phyloP scores from a whole-genome alignment of 768 basidiomycete species.

The Thelephora aurantiotincta region DNA sequence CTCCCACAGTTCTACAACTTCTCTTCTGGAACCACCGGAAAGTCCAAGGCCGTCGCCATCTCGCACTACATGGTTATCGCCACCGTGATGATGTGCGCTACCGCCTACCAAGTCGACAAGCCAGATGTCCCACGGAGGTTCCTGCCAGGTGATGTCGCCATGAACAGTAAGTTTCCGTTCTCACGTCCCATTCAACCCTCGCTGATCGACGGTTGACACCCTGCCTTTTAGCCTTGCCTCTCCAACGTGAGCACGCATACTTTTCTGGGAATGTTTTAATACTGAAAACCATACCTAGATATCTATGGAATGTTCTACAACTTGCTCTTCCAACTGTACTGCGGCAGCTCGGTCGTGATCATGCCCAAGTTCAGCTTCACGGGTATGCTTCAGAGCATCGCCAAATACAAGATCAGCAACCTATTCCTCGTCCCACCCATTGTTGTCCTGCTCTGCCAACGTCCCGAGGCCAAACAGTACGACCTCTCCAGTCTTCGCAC shows the following conservation, averaged over 20 bases:
- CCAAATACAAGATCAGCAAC: constrained; percentile 40
- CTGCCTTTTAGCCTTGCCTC: constrained; percentile 17
- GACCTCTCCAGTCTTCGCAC: background rate
- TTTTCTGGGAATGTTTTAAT: constrained; percentile 13
- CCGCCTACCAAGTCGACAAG: constrained; percentile 19
- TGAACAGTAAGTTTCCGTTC: constrained; percentile 28
- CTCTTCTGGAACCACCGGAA: constrained; percentile 20
- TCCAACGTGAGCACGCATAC: constrained; percentile 16
- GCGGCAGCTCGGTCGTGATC: constrained; percentile 39
- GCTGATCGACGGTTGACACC: no score
- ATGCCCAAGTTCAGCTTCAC: constrained; percentile 49
- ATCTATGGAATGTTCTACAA: constrained; percentile 56
- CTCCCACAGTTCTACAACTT: constrained; percentile 23
- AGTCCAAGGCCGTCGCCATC: constrained; percentile 22
- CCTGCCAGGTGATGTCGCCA: constrained; percentile 39
- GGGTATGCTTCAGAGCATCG: constrained; percentile 47
- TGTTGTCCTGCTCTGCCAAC: constrained; percentile 34
- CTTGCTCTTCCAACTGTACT: constrained; percentile 43
- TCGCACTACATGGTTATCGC: constrained; percentile 22
- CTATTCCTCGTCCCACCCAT: constrained; percentile 26
- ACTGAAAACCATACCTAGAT: constrained; percentile 23
- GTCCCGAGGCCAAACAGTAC: no score
- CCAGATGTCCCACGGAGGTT: constrained; percentile 24
- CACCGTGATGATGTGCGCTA: constrained; percentile 12
- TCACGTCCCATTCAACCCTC: no score